These are phyloP conservation scores for Camellia lanceoleosa DNA, from an alignment of 148 eudicot genomes.

Conservation along the genomic window DNA sequence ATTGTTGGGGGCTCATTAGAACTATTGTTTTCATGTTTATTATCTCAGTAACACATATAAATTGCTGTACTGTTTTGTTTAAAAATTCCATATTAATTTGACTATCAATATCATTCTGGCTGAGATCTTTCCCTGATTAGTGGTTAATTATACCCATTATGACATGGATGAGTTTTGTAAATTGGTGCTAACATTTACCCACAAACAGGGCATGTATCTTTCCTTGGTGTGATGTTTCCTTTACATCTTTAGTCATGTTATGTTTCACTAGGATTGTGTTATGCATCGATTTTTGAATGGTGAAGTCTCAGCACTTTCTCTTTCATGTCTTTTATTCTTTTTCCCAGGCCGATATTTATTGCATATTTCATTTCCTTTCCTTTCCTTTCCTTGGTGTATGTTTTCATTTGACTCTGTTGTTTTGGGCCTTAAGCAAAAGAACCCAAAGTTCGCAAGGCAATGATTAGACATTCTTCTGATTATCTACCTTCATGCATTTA, in stretches of 20 bases:
- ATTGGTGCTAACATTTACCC: conserved; percentile 8
- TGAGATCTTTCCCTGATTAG: background rate
- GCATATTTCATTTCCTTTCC: background rate
- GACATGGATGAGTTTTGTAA: background rate
- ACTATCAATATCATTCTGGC: background rate
- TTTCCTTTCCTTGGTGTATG: background rate
- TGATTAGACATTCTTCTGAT: background rate
- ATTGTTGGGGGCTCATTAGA: conserved; percentile 2
- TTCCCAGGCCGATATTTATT: background rate
- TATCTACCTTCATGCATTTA: background rate
- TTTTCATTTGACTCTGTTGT: background rate
- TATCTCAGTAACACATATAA: background rate
- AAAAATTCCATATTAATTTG: conserved; percentile 1
- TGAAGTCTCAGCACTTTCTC: background rate
- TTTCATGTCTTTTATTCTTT: background rate
- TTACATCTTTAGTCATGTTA: background rate
- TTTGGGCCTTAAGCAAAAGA: background rate
- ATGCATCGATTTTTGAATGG: background rate
- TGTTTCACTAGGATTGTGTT: background rate
- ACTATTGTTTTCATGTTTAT: background rate
- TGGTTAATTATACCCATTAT: background rate
- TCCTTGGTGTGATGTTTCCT: background rate
- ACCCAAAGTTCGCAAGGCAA: background rate
- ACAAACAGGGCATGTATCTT: background rate
- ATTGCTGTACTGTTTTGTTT: background rate